These are phyloP conservation scores for Paraphysoderma sedebokerense DNA, from an alignment of 371 early-diverging fungal species.

Conservation along the genomic window DNA sequence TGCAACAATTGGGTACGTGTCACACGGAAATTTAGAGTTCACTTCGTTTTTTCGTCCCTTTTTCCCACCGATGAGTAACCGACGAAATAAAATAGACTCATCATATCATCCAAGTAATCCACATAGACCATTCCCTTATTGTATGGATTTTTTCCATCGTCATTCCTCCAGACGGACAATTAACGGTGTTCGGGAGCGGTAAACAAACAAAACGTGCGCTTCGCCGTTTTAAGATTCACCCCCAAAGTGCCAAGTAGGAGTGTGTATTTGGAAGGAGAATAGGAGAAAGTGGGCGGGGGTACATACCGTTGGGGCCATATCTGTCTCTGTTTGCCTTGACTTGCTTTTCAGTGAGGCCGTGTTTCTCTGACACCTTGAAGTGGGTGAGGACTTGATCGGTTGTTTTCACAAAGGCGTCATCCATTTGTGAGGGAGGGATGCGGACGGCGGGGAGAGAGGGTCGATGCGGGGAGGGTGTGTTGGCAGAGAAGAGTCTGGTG, in stretches of 20 bases:
- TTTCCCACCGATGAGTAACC: background rate
- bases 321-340: conserved; percentile 29
- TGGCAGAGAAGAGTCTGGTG: too few species aligned
- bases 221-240: background rate
- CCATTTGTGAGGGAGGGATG: too few species aligned
- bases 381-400: conserved; percentile 42
- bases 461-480: too few species aligned
- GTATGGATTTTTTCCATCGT: background rate
- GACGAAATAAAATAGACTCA: background rate
- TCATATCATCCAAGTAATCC: background rate
- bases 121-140: background rate
- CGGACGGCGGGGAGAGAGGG: too few species aligned
- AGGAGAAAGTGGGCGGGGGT: background rate
- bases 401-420: conserved; percentile 40
- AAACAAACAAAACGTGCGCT: background rate
- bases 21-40: too few species aligned
- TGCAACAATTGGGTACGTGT: background rate
- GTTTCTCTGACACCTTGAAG: conserved; percentile 32
- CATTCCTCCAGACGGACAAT: conserved; percentile 1
- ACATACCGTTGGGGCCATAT: conserved; percentile 59
- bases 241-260: background rate
- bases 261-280: background rate
- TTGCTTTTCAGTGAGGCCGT: conserved; percentile 40
- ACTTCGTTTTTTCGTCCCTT: background rate
- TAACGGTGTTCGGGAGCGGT: conserved; percentile 3